These are phyloP conservation scores for Shiraia bambusicola DNA, from an alignment of 2,329 filamentous ascomycete species.

Conservation along the genomic window DNA sequence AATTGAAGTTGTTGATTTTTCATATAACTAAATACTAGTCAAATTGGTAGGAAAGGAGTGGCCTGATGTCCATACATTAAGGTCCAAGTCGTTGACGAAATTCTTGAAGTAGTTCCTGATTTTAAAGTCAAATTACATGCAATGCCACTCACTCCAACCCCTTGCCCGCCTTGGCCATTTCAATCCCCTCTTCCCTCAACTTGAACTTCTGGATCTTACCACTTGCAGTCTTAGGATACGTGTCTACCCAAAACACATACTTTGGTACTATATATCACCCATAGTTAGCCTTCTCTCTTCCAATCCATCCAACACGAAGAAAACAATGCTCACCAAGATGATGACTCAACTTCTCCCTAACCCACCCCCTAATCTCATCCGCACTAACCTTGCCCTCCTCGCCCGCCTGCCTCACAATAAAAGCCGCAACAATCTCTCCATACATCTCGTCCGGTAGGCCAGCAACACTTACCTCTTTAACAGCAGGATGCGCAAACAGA, in stretches of 20 bases:
- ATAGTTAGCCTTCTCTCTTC: too few species aligned
- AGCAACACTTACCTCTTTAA: slow-evolving; percentile 79
- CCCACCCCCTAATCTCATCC: slow-evolving; percentile 70
- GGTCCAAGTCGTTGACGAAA: too few species aligned
- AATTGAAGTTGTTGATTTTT: too few species aligned
- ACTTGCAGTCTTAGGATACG: slow-evolving; percentile 92
- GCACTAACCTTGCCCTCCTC: slow-evolving; percentile 49
- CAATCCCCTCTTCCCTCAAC: slow-evolving; percentile 65
- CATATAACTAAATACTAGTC: too few species aligned
- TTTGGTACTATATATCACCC: slow-evolving; percentile 63
- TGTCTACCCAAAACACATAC: slow-evolving; percentile 81
- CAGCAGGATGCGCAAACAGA: slow-evolving; percentile 68
- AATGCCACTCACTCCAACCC: slow-evolving; percentile 16
- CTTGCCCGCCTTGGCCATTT: slow-evolving; percentile 25
- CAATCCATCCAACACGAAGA: background rate
- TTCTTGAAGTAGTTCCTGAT: background rate
- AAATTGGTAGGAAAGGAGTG: too few species aligned
- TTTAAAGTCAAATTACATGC: too few species aligned
- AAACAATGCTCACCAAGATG: slow-evolving; percentile 58
- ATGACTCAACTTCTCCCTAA: slow-evolving; percentile 68
- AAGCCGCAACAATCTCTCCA: slow-evolving; percentile 85
- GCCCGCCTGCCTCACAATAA: slow-evolving; percentile 61
- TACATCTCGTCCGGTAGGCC: slow-evolving; percentile 80
- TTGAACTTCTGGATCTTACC: slow-evolving; percentile 97
- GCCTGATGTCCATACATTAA: too few species aligned